Base-by-base conservation (phyloP, 139 green algal species). In the Coccomyxa sp. region DNA sequence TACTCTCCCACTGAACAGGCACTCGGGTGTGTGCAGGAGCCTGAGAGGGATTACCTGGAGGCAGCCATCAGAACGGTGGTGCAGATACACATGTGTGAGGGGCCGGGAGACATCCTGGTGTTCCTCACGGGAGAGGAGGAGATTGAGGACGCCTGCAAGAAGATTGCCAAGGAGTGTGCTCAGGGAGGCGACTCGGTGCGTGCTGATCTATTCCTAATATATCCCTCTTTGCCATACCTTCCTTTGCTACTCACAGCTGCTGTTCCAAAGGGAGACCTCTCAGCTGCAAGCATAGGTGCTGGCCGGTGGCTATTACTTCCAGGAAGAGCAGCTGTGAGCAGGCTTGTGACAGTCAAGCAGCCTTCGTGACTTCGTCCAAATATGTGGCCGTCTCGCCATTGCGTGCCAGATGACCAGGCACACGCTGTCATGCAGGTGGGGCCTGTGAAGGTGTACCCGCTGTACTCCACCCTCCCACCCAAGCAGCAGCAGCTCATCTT, bases 61-160 rank as follows among this genome's bases (percentile, higher is more conserved):
- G 96, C 96, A 39, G 92, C 95, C 55, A 98, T 99, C 76, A 90
- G 95, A 64, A 99, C 96, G 38, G 96, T 98, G 64, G 93, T 99
- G 44, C 93, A 99, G 87, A 97, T 98, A 77, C 94, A 98, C 82
- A 76, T 84, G n/a, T 93, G 85, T 80, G 94, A 98, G 83, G 86
- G 86, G 36, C 83, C 91, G 44, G 89, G 97, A 24, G 97, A 99
- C 85, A 90, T 99, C 54, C 86, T 99, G 73, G 79, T 99, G 70
- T 99, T 99, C 86, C 88, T 99, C 37, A 99, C 97, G 31, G 97
- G 97, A 31, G 97, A 99, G 83, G 97, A 99, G 88, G 97, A 99
- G 86, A 99, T 99, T 77, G 97, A 99, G 88, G 97, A 99, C 74
- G 97, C 97, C 1, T 98, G 95, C 91, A 87, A 89, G 39, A 98